Evolutionary conservation across 768 basidiomycete species (phyloP), one percentile per base, ranked within the genome.

Genomic region (Naematelia encephala): DNA sequence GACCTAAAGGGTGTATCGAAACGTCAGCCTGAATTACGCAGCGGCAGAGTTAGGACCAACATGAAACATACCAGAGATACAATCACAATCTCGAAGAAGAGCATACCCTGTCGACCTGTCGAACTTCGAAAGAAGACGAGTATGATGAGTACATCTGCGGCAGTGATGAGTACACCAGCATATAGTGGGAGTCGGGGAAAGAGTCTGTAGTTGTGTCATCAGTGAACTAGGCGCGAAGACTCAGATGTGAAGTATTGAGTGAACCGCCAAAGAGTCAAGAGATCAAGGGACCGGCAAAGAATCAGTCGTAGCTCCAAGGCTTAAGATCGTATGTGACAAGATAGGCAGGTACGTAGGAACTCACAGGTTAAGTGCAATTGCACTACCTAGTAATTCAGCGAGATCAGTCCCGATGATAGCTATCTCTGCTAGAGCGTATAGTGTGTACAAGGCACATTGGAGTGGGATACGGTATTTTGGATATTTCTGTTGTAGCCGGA

Each of bases 351-450:
- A n/a, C n/a, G n/a, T n/a, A n/a, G n/a, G n/a, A n/a, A 66, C 77
- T 48, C 56, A 79, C 78, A 91, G 80, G 70, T 84, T 84, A 46
- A 91, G 79, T 0, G 87, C 89, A 52, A 91, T 90, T 13, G 89
- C 90, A 44, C 85, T 87, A 3, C 90, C 85, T 1, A 92, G 78
- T 14, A 92, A 80, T 74, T 92, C 90, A 8, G 89, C 87, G 30
- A 91, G 80, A 72, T 90, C 89, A 4, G 88, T 90, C 11, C 85
- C 83, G 22, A 89, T 82, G 67, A 90, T 86, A 53, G 86, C 87
- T 4, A 87, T 73, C 70, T 90, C 88, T 0, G 87, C 74, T 23
- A 74, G 50, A 16, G 46, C 68, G 54, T 75, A 75, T 8, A 74
- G 30, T 4, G 28, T 44, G 30, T 59, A 74, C 42, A 73, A 30